Conservation (phyloP, 768 basidiomycete genomes). For the Calocybe indica region DNA sequence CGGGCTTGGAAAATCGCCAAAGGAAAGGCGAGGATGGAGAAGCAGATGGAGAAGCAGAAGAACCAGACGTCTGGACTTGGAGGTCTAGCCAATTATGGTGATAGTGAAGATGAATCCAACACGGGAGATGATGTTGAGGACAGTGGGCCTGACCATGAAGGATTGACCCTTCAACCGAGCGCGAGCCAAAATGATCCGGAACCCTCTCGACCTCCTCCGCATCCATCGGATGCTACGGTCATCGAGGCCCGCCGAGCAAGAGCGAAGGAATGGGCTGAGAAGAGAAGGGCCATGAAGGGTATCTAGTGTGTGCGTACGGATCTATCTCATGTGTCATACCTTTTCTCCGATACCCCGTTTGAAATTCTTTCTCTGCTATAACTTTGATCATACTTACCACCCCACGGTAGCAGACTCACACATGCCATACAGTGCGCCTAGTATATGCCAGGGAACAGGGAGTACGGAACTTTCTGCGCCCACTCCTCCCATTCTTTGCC, state of each 20-base stretch:
- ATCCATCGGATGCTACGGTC: conserved; percentile 15
- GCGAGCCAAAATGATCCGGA: neutral
- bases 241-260: conserved; percentile 48
- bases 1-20: conserved; percentile 56
- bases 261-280: conserved; percentile 54
- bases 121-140: conserved; percentile 24
- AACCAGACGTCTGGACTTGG: conserved; percentile 31
- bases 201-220: neutral
- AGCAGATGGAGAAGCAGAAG: conserved; percentile 18
- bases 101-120: conserved; percentile 42
- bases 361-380: too few species aligned
- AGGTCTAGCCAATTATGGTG: conserved; percentile 54
- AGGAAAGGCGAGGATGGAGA: conserved; percentile 32
- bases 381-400: too few species aligned
- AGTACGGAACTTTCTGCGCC: conserved; percentile 7
- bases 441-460: conserved; percentile 7
- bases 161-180: neutral
- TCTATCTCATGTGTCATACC: too few species aligned
- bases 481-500: conserved; percentile 10
- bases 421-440: neutral
- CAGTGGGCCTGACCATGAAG: conserved; percentile 9
- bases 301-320: too few species aligned
- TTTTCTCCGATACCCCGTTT: too few species aligned
- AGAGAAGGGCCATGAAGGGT: conserved; percentile 28
- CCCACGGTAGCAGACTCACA: too few species aligned